These are phyloP conservation scores for Fusarium devonianum DNA, from an alignment of 2,329 filamentous ascomycete genomes.

Conservation along the genomic window DNA sequence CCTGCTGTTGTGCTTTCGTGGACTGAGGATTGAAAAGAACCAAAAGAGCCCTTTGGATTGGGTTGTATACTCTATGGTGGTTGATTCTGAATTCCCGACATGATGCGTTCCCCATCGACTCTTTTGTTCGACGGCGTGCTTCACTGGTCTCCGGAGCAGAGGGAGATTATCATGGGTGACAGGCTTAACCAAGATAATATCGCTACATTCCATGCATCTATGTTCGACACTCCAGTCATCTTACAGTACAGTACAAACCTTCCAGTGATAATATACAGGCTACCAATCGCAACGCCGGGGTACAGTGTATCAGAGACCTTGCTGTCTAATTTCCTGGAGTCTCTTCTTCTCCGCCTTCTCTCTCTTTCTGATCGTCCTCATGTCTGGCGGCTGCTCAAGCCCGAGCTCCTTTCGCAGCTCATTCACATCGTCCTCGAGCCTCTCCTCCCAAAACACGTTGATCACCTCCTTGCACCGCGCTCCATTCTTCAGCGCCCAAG, in stretches of 20 bases:
- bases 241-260: conserved; percentile 22
- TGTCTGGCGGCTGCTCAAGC: conserved; percentile 87
- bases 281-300: not conserved
- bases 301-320: conserved; percentile 28
- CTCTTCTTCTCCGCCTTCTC: conserved; percentile 73
- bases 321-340: conserved; percentile 56
- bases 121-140: no score
- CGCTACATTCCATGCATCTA: conserved; percentile 7
- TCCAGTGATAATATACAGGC: not conserved
- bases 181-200: not conserved
- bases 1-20: conserved; percentile 9
- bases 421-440: conserved; percentile 82
- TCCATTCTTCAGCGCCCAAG: conserved; percentile 91
- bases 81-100: no score
- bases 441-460: conserved; percentile 98
- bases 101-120: no score
- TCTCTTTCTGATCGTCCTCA: conserved; percentile 77
- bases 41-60: no score
- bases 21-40: conserved; percentile 4
- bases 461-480: conserved; percentile 79
- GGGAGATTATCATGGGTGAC: not conserved
- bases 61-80: no score
- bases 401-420: conserved; percentile 77
- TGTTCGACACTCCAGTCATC: not conserved
- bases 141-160: no score